These are phyloP conservation scores for Drechmeria coniospora DNA, from an alignment of 2,329 filamentous ascomycete genomes.

Conservation along the genomic window DNA sequence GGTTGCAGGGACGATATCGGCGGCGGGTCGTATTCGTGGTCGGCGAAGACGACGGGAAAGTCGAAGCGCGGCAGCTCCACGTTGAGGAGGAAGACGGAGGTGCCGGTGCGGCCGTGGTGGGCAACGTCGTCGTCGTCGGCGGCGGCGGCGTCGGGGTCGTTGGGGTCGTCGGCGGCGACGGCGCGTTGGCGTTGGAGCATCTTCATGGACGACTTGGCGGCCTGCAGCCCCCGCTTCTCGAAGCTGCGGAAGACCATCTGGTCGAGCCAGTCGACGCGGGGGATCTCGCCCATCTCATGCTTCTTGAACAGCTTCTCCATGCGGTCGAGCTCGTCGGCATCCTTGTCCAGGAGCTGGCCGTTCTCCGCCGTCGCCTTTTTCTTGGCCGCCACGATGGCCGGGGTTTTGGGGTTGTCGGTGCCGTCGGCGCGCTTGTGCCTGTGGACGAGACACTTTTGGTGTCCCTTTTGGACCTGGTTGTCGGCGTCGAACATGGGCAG, in stretches of 20 bases:
- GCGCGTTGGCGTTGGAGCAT: slow-evolving; percentile 33
- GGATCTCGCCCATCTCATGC: slow-evolving; percentile 94
- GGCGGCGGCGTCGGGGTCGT: slow-evolving; percentile 10
- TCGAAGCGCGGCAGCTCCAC: slow-evolving; percentile 91
- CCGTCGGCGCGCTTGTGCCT: slow-evolving; percentile 75
- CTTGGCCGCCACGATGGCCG: slow-evolving; percentile 44
- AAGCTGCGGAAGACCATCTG: slow-evolving; percentile 83
- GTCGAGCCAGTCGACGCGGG: slow-evolving; percentile 87
- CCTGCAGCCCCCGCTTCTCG: slow-evolving; percentile 57
- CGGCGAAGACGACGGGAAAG: slow-evolving; percentile 87
- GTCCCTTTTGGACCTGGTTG: slow-evolving; percentile 77
- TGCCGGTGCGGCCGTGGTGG: slow-evolving; percentile 29
- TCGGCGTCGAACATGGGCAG: slow-evolving; percentile 84
- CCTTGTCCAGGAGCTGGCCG: slow-evolving; percentile 43
- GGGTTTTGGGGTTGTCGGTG: slow-evolving; percentile 63
- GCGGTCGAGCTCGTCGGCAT: slow-evolving; percentile 72
- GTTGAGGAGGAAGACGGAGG: slow-evolving; percentile 62
- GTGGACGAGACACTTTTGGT: slow-evolving; percentile 81
- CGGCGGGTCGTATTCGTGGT: slow-evolving; percentile 79
- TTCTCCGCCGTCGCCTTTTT: slow-evolving; percentile 35
- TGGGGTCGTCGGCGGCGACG: slow-evolving; percentile 23
- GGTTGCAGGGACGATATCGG: slow-evolving; percentile 64
- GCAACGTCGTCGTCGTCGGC: slow-evolving; percentile 13
- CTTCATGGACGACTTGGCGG: slow-evolving; percentile 48
- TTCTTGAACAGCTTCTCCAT: slow-evolving; percentile 88